A percentile compares a stretch with the other conserved stretches of the same genome.
Conservation (phyloP, 352 stramenopile genomes). For the Pythium vanterpoolii region DNA sequence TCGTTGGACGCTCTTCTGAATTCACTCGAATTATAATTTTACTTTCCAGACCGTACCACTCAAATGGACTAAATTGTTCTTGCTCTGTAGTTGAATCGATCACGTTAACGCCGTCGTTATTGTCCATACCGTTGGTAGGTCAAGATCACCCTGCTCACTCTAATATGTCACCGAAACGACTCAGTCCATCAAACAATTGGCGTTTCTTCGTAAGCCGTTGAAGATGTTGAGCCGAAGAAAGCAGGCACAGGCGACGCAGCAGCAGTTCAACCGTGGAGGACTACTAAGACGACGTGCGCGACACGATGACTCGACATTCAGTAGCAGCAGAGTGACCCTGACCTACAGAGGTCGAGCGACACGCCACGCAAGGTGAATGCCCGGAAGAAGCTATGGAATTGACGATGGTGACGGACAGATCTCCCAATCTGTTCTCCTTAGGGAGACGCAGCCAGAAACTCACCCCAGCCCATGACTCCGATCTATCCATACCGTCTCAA, state of each 20-base stretch:
- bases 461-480: too few species aligned
- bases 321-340: conserved; percentile 32
- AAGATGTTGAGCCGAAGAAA: conserved; percentile 46
- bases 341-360: conserved; percentile 35
- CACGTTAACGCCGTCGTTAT: neutral
- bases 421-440: too few species aligned
- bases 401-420: neutral
- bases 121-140: neutral
- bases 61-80: conserved; percentile 9
- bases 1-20: conserved; percentile 2
- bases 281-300: conserved; percentile 19
- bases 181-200: too few species aligned
- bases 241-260: conserved; percentile 35
- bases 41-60: neutral
- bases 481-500: too few species aligned
- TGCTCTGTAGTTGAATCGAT: conserved; percentile 4
- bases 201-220: too few species aligned
- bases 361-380: conserved; percentile 34
- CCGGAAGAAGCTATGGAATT: too few species aligned
- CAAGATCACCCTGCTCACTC: too few species aligned
- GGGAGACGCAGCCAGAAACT: too few species aligned
- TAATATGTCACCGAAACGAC: too few species aligned
- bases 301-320: conserved; percentile 28
- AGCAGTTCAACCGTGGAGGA: conserved; percentile 26
- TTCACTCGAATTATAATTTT: conserved; percentile 9